Evolutionary conservation across 2,329 filamentous ascomycete genomes (phyloP).

Genomic region (Paracoccidioides lutzii): DNA sequence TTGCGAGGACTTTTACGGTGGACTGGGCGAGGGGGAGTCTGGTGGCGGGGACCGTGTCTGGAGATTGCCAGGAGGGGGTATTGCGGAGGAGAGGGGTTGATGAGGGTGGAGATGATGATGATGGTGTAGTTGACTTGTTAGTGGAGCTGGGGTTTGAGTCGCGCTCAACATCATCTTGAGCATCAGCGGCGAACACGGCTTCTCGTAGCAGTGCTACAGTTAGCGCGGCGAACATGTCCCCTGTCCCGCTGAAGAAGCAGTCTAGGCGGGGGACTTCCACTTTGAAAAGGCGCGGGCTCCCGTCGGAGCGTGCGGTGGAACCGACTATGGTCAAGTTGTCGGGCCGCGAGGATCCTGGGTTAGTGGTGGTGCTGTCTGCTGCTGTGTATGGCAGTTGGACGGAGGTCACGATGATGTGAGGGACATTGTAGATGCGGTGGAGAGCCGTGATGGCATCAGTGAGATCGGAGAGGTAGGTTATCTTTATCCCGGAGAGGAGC

Average conservation of each 20-base stretch:
- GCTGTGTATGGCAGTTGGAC: slow-evolving; percentile 48
- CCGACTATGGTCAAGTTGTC: slow-evolving; percentile 58
- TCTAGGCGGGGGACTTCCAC: slow-evolving; percentile 78
- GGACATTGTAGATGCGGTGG: slow-evolving; percentile 62
- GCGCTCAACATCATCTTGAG: slow-evolving; percentile 6
- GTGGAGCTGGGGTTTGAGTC: not conserved
- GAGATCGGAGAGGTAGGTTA: slow-evolving; percentile 61
- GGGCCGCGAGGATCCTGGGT: slow-evolving; percentile 24
- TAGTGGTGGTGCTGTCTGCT: slow-evolving; percentile 5
- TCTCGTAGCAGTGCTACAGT: slow-evolving; percentile 79
- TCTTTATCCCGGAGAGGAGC: slow-evolving; percentile 71
- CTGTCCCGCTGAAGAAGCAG: slow-evolving; percentile 90
- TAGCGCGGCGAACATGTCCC: slow-evolving; percentile 95
- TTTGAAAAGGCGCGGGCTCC: slow-evolving; percentile 68
- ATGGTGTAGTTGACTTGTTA: slow-evolving; percentile 23
- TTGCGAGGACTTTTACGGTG: slow-evolving; percentile 74
- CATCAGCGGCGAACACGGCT: slow-evolving; percentile 45
- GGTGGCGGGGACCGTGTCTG: slow-evolving; percentile 53
- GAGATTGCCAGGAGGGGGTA: slow-evolving; percentile 59
- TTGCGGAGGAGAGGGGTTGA: slow-evolving; percentile 36
- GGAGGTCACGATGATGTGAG: slow-evolving; percentile 87
- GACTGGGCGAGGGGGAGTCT: slow-evolving; percentile 75
- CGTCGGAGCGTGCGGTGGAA: slow-evolving; percentile 52
- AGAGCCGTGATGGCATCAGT: slow-evolving; percentile 61
- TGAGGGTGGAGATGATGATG: slow-evolving; percentile 7